Base-by-base conservation (phyloP, 2,329 filamentous ascomycete species). In the Capronia coronata region DNA sequence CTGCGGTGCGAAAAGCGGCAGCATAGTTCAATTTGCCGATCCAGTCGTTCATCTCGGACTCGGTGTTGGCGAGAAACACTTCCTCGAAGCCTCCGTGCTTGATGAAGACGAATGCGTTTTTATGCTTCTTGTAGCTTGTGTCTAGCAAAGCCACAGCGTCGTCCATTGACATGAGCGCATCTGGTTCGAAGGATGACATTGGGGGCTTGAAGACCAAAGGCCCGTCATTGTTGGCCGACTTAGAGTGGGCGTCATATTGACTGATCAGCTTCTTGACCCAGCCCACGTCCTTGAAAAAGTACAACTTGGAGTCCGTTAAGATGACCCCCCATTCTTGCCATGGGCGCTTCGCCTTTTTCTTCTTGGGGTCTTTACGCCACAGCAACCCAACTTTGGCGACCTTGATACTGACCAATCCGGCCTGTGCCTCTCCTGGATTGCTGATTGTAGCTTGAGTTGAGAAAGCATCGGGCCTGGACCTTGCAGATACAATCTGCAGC, bases 271-370 rank as follows among this genome's bases (percentile, higher is more conserved):
- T 86, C 67, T 95, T 97, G 27, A 94, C 82, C 91, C 93, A 98
- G 16, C 82, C 76, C 3, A 88, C 85, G 64, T 97, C 96, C 50
- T 87, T 84, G 72, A 97, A 98, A 67, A 98, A 88, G 67, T 96
- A 98, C 6, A 98, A 78, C 63, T 96, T 91, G 4, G 93, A 94
- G n/a, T 91, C 88, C 0, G 93, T 98, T 23, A 98, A 76, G 51
- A 98, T 86, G 19, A 89, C 93, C 45, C 93, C 93, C 93, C 93
- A 98, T 75, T 98, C 93, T 64, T 96, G 91, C 93, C 93, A 98
- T 1, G 93, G 91, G 9, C 91, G 96, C 37, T 91, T 80, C 0
- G 89, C 85, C 68, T 94, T 94, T 70, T 93, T 91, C 70, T 91
- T 95, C 71, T 94, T 96, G 1, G 78, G 72, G 57, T 95, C 89